Evolutionary conservation across 2,329 filamentous ascomycete species (phyloP).

Genomic region (Colletotrichum lentis): DNA sequence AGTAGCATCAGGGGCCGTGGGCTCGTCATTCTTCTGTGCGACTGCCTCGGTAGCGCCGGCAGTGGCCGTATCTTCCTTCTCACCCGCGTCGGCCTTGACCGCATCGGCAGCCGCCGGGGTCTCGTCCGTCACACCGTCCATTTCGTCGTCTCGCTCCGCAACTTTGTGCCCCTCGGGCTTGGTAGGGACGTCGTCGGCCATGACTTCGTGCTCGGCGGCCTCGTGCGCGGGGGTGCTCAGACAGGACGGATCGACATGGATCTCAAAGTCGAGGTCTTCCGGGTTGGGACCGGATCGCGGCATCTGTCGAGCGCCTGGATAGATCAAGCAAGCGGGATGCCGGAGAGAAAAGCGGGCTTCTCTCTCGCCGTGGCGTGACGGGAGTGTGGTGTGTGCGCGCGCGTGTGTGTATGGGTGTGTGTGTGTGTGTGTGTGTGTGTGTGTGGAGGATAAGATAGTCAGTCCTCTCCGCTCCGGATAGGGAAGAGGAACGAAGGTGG

Average conservation of each 20-base stretch:
- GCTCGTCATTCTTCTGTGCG: background rate
- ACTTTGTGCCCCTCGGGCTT: slow-evolving; percentile 38
- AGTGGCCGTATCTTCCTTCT: background rate
- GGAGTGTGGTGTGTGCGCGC: background rate
- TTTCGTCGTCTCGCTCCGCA: slow-evolving; percentile 33
- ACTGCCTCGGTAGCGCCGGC: background rate
- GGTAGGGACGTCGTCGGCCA: slow-evolving; percentile 39
- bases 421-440: too few species aligned
- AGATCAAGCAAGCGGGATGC: background rate
- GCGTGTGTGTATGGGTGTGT: too few species aligned
- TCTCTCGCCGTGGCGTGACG: background rate
- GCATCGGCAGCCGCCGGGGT: background rate
- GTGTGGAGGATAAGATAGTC: background rate
- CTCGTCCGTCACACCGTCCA: slow-evolving; percentile 2
- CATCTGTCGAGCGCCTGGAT: slow-evolving; percentile 20
- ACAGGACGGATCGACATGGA: slow-evolving; percentile 58
- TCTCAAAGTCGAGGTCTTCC: slow-evolving; percentile 56
- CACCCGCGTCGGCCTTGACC: background rate
- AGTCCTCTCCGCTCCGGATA: slow-evolving; percentile 1
- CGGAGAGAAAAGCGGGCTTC: slow-evolving; percentile 27
- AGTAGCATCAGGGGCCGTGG: background rate
- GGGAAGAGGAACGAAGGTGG: background rate
- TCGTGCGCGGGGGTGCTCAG: slow-evolving; percentile 54
- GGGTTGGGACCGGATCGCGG: slow-evolving; percentile 37
- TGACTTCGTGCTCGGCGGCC: slow-evolving; percentile 13